A percentile compares a stretch with the other conserved stretches of the same genome.
Conservation (phyloP, 805 yeast species). For the Yamadazyma phyllophila region DNA sequence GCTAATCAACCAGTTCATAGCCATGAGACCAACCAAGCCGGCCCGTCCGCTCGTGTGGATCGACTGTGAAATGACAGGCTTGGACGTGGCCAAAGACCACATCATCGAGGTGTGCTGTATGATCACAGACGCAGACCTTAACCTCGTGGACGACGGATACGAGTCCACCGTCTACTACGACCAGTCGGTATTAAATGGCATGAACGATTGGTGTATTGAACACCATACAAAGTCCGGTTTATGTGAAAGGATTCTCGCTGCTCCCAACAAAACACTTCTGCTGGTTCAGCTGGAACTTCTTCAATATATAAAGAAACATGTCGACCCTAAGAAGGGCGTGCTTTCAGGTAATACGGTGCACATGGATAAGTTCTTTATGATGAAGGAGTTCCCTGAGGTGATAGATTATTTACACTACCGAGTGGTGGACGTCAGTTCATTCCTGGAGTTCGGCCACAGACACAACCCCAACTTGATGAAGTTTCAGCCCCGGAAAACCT, state of each 20-base stretch:
- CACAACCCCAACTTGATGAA: constrained; percentile 65
- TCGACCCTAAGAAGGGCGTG: constrained; percentile 57
- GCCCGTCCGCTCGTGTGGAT: constrained; percentile 73
- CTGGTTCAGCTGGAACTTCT: constrained; percentile 67
- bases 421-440: constrained; percentile 83
- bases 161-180: constrained; percentile 79
- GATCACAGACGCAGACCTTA: constrained; percentile 79
- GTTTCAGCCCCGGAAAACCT: constrained; percentile 59
- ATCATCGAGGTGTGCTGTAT: constrained; percentile 92
- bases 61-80: constrained; percentile 98
- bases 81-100: constrained; percentile 73
- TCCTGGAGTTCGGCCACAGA: constrained; percentile 77
- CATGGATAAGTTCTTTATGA: constrained; percentile 84
- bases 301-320: constrained; percentile 54
- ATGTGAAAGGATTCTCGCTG: constrained; percentile 61
- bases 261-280: constrained; percentile 49
- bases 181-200: constrained; percentile 55
- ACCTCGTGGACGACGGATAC: constrained; percentile 62
- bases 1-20: constrained; percentile 3
- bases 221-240: constrained; percentile 81
- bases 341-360: constrained; percentile 92
- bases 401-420: constrained; percentile 66
- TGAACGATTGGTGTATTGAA: constrained; percentile 85
- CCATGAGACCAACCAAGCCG: constrained; percentile 1
- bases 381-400: constrained; percentile 77